These are phyloP conservation scores for Magnolia changhungtana DNA, from an alignment of 164 flowering plant genomes.

Conservation along the genomic window DNA sequence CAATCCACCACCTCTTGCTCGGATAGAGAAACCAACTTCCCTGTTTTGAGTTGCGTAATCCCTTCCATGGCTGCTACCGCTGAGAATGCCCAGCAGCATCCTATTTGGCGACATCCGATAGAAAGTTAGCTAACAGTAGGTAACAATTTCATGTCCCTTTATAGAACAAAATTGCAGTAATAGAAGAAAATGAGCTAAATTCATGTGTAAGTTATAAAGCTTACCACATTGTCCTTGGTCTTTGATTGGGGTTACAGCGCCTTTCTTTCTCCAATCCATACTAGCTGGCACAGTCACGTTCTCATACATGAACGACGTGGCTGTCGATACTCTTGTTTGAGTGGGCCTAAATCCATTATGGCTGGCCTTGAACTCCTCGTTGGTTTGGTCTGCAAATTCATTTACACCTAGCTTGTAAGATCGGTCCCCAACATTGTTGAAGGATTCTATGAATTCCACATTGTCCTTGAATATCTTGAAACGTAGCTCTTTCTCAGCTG, in stretches of 20 bases:
- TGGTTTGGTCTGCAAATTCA: conserved; percentile 28
- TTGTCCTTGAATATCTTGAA: conserved; percentile 33
- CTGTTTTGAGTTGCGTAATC: background rate
- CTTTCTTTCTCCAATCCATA: conserved; percentile 41
- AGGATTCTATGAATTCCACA: conserved; percentile 22
- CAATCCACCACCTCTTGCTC: conserved; percentile 8
- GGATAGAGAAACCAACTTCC: conserved; percentile 3
- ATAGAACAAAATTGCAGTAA: background rate
- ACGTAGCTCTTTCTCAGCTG: conserved; percentile 18
- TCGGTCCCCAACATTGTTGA: conserved; percentile 16
- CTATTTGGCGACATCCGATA: background rate
- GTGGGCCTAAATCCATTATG: conserved; percentile 17
- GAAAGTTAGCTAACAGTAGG: background rate
- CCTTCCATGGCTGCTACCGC: conserved; percentile 7
- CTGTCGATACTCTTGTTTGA: background rate
- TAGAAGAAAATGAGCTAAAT: background rate
- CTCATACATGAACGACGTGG: conserved; percentile 8
- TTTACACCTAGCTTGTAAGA: conserved; percentile 25
- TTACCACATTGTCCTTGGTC: background rate
- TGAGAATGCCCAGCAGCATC: conserved; percentile 15
- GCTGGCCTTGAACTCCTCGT: conserved; percentile 26
- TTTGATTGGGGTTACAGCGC: conserved; percentile 7
- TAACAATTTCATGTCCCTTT: background rate
- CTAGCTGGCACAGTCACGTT: conserved; percentile 5
- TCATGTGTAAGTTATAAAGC: background rate